Percentiles rank a stretch among this genome's conserved stretches.
phyloP scores from a whole-genome alignment of 2,329 filamentous ascomycete genomes.

The Pyricularia grisea region DNA sequence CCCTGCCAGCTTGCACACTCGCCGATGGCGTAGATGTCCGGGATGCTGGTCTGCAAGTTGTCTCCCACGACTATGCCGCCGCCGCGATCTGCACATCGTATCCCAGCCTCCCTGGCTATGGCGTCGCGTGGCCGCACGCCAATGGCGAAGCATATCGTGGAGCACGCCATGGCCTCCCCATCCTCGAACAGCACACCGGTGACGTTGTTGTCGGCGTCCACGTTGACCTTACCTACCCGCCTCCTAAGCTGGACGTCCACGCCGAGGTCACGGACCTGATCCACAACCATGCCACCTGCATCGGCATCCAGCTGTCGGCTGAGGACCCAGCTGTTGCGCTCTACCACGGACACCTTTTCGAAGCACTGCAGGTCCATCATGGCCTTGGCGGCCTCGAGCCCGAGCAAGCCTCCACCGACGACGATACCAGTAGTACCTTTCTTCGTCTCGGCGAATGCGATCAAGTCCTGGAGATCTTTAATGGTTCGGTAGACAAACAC shows the following conservation, averaged over 20 bases:
- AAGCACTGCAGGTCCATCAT: conserved; percentile 80
- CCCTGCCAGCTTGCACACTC: conserved; percentile 87
- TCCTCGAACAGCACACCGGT: conserved; percentile 72
- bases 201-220: conserved; percentile 57
- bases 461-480: conserved; percentile 68
- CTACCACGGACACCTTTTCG: conserved; percentile 65
- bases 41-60: conserved; percentile 58
- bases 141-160: conserved; percentile 82
- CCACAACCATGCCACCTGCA: conserved; percentile 71
- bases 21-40: conserved; percentile 76
- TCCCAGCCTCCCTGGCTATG: conserved; percentile 58
- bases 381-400: conserved; percentile 82
- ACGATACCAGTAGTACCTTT: conserved; percentile 65
- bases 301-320: conserved; percentile 75
- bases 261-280: conserved; percentile 70
- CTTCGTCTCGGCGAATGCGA: conserved; percentile 57
- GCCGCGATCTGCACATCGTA: conserved; percentile 62
- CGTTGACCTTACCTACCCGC: conserved; percentile 62
- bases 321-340: conserved; percentile 74
- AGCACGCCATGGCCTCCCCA: conserved; percentile 66
- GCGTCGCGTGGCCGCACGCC: conserved; percentile 76
- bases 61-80: conserved; percentile 67
- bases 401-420: conserved; percentile 76
- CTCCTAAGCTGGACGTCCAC: conserved; percentile 73
- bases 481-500: conserved; percentile 89